Percentiles rank a stretch among this genome's conserved stretches.
These are phyloP conservation scores for Sanguinoderma infundibulare DNA, from an alignment of 1,284 basidiomycete species.

Conservation along the genomic window DNA sequence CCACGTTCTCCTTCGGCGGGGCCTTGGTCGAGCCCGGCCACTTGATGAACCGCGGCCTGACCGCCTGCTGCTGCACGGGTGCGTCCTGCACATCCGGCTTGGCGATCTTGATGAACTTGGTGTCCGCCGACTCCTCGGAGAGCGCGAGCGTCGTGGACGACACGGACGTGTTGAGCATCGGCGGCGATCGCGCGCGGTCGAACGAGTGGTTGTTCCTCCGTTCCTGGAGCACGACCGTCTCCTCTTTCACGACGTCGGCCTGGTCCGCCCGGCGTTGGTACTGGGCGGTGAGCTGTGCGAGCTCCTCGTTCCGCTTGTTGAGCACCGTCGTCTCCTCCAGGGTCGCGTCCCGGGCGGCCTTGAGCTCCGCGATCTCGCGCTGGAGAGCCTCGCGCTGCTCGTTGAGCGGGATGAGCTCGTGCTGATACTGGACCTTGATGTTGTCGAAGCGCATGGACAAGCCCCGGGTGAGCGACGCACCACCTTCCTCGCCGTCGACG, in stretches of 20 bases:
- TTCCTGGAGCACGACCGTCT: conserved; percentile 27
- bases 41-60: conserved; percentile 61
- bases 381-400: conserved; percentile 80
- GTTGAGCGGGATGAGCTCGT: conserved; percentile 85
- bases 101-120: conserved; percentile 35
- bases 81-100: conserved; percentile 36
- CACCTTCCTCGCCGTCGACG: conserved; percentile 43
- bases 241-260: conserved; percentile 30
- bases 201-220: conserved; percentile 41
- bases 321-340: conserved; percentile 91
- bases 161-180: conserved; percentile 28
- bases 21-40: conserved; percentile 58
- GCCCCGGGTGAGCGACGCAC: conserved; percentile 67
- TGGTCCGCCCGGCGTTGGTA: conserved; percentile 78
- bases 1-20: conserved; percentile 33
- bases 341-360: conserved; percentile 84
- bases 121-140: conserved; percentile 37
- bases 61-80: conserved; percentile 45
- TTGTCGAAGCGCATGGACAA: conserved; percentile 88
- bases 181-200: conserved; percentile 34
- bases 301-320: conserved; percentile 90
- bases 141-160: conserved; percentile 37
- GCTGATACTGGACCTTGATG: conserved; percentile 87
- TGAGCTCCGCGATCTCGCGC: conserved; percentile 88
- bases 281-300: conserved; percentile 84